Percentiles rank a stretch among this genome's conserved stretches.
Evolutionary conservation across 169 alveolate genomes (phyloP).

Genomic region (Plasmodium gonderi): DNA sequence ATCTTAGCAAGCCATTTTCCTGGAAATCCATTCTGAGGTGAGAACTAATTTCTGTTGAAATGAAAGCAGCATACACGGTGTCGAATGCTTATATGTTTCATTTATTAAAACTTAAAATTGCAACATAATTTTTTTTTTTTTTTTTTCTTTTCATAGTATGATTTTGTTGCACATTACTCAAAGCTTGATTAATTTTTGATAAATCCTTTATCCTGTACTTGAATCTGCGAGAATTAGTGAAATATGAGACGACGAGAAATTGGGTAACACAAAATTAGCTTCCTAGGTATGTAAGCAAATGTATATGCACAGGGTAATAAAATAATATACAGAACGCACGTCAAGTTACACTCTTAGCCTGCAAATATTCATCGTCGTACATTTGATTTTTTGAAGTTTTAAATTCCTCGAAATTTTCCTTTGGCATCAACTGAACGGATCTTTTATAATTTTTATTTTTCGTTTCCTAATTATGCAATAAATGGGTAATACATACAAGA

Average conservation of each 20-base stretch:
- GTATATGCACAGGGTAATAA: too few relatives aligned
- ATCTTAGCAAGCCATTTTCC: constrained; percentile 48
- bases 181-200: constrained; percentile 53
- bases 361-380: background rate
- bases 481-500: too few relatives aligned
- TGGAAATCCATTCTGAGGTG: constrained; percentile 69
- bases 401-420: constrained; percentile 50
- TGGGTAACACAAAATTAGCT: background rate
- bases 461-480: too few relatives aligned
- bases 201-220: constrained; percentile 41
- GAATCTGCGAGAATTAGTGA: constrained; percentile 25
- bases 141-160: background rate
- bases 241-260: background rate
- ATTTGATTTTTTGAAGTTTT: constrained; percentile 45
- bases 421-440: constrained; percentile 52
- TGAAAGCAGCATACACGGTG: background rate
- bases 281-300: background rate
- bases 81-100: background rate
- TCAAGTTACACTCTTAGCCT: background rate
- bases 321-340: too few relatives aligned
- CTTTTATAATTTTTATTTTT: constrained; percentile 59
- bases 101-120: background rate
- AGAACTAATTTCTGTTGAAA: constrained; percentile 53
- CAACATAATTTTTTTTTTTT: background rate
- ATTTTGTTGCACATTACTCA: constrained; percentile 31